Evolutionary conservation across 163 green algal species (phyloP).

Genomic region (Chlamydomonas reinhardtii): DNA sequence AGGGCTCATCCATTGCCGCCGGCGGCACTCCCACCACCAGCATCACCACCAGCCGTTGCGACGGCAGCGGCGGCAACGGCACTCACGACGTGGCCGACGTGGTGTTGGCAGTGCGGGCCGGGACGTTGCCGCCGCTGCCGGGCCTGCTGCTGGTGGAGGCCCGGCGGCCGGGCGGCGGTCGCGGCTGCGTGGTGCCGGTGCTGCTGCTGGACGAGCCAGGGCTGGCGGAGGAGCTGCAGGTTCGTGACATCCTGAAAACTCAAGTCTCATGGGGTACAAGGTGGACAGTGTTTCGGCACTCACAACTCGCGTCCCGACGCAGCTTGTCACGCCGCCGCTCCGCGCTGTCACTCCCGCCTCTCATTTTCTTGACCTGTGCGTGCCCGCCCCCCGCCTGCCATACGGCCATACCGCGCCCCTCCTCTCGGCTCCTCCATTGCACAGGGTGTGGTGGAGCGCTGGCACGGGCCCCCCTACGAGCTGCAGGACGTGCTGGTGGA

Average conservation of each 20-base stretch:
- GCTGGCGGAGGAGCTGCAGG: conserved; percentile 12
- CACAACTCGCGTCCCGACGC: too few species aligned
- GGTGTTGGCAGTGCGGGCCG: not conserved
- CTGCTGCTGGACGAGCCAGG: not conserved
- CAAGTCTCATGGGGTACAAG: too few species aligned
- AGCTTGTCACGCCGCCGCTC: too few species aligned
- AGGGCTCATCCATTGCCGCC: too few species aligned
- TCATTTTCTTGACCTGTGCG: too few species aligned
- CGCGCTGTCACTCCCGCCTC: too few species aligned
- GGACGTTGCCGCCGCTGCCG: not conserved
- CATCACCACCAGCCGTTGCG: not conserved
- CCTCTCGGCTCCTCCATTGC: not conserved
- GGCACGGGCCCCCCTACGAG: not conserved
- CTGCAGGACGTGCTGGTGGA: conserved; percentile 13
- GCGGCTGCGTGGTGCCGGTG: conserved; percentile 8
- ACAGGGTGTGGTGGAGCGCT: conserved; percentile 2
- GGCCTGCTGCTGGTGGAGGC: conserved; percentile 21
- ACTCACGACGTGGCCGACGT: not conserved
- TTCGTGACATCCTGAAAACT: too few species aligned
- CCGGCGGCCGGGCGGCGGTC: not conserved
- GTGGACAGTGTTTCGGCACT: too few species aligned
- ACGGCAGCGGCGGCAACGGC: too few species aligned
- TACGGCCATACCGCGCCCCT: not conserved
- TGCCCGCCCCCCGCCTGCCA: too few species aligned
- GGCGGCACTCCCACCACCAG: not conserved